Evolutionary conservation across 202 grass and related monocot species (phyloP), one percentile per base, ranked within the genome.

Genomic region (Musa balbisiana): DNA sequence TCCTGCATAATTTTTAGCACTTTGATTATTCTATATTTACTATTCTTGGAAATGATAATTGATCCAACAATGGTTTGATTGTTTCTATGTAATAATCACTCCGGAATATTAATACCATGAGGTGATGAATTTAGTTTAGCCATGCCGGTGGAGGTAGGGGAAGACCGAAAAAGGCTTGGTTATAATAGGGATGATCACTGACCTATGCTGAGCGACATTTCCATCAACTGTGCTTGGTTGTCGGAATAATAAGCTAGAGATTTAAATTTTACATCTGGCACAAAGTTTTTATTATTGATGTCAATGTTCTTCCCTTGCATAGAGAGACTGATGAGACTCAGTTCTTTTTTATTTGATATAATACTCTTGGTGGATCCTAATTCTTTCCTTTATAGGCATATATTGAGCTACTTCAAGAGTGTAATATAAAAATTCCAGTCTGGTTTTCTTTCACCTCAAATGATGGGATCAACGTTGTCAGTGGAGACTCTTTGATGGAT

Each of bases 361-460:
- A 3, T 60, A 4, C 56, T 60, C 56, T 21, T 8, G 19, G 14
- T 60, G 43, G 27, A 52, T 70, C 67, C 33, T 51, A 51, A 70
- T 51, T 21, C 33, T 70, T 20, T 70, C 8, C 16, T 78, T 78
- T 66, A 54, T 64, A 87, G 85, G 81, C 73, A 69, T 87, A 87
- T 55, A 60, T 83, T 70, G 85, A 87, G 67, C 60, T 87, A 67
- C 79, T 87, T 62, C 29, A 78, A 60, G 85, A 87, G 66, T 84
- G 77, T 13, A 49, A 74, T 20, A 81, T 84, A 74, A 29, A 84
- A 14, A 84, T 68, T 68, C 85, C 81, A 26, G 78, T 73, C 73
- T 87, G 85, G 85, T 84, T 87, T 74, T 65, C 85, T 73, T 87
- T 87, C 76, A 81, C 50, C 25, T 87, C 85, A 29, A 81, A 81